Evolutionary conservation across 345 rosid species (phyloP).

Genomic region (Kandelia obovata): DNA sequence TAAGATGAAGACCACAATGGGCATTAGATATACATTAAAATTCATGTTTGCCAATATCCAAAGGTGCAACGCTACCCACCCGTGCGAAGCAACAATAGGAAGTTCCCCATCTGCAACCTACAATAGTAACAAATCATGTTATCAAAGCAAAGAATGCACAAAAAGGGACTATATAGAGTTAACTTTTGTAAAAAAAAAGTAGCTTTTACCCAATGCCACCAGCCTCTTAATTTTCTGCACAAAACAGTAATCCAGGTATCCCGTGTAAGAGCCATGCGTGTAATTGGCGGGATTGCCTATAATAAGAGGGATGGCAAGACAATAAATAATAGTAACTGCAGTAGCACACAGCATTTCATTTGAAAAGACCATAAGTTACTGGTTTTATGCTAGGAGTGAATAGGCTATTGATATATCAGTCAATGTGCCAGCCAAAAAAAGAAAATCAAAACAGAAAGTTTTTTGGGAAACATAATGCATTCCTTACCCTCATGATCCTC

Average conservation of each 20-base stretch:
- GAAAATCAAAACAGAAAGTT: no score
- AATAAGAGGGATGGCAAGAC: constrained; percentile 15
- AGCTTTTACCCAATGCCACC: constrained; percentile 97
- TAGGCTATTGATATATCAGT: no score
- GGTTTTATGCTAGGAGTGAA: neutral
- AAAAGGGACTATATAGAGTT: constrained; percentile 7
- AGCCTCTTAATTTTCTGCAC: constrained; percentile 94
- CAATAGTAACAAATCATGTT: constrained; percentile 25
- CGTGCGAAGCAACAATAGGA: constrained; percentile 92
- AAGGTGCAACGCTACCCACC: constrained; percentile 53
- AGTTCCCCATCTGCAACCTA: constrained; percentile 98
- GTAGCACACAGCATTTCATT: neutral
- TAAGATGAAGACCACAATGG: constrained; percentile 26
- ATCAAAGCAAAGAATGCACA: constrained; percentile 13
- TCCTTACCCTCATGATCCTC: no score
- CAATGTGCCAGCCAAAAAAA: no score
- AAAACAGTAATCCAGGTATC: constrained; percentile 98
- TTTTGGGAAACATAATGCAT: no score
- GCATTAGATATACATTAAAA: constrained; percentile 26
- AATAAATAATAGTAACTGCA: constrained; percentile 2
- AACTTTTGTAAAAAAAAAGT: constrained; percentile 17
- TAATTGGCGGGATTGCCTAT: constrained; percentile 88
- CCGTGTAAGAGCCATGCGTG: constrained; percentile 92
- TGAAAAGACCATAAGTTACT: no score
- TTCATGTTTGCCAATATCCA: constrained; percentile 6